Evolutionary conservation across 1,139 yeast genomes (phyloP), one percentile per base, ranked within the genome.

Genomic region (Pichia sp.): DNA sequence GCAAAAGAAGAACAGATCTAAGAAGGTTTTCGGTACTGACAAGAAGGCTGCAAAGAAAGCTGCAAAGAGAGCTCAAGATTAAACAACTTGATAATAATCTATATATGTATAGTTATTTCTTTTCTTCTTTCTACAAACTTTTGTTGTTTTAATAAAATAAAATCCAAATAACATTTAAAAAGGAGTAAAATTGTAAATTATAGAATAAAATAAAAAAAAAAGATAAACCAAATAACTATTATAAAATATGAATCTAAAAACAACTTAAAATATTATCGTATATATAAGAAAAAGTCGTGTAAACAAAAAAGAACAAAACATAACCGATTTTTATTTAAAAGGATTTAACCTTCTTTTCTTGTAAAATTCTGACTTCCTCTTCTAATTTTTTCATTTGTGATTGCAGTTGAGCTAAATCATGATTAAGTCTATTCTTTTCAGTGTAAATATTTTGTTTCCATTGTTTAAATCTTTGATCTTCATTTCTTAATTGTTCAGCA

Each of bases 1-100:
- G 80, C 98, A 92, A 86, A 88, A 87, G 90, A 92, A 92, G 92
- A 92, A 92, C 96, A 90, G 97, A 84, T 96, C 87, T 71, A 84
- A 85, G 89, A 92, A 92, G 86, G 75, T 86, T 85, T 88, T 90
- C 71, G 98, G 98, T 85, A 92, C 98, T 70, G 95, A 90, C 72
- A 85, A 80, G 76, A 83, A 88, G 75, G 86, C 86, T 77, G 95
- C 96, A 74, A 88, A 88, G 83, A 83, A 78, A 75, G 82, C 83
- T 72, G 92, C 92, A 71, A 79, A 71, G 78, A 79, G 85, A 65
- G 63, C 63, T 56, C 58, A 66, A 56, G 71, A 67, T 56, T 67
- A 67, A 56, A 51, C 56, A 55, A 52, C 54, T 46, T 55, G 47
- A 40, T 50, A 39, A 35, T 49, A 32, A 33, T 44, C 33, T 47